Evolutionary conservation across 306 rosid species (phyloP).

Genomic region (Elaeagnus macrophylla): DNA sequence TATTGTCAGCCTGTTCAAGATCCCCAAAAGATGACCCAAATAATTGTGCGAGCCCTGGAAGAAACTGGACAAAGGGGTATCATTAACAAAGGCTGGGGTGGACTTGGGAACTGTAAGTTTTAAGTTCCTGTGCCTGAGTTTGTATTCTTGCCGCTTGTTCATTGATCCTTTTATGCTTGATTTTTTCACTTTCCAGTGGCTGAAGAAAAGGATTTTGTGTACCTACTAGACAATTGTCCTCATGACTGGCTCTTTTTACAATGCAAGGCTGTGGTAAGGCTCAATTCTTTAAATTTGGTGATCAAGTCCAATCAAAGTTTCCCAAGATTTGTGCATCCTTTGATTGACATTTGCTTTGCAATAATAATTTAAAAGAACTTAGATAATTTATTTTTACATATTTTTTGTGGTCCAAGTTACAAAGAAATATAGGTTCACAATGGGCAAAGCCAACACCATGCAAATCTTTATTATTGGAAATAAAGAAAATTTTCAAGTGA

Average conservation of each 20-base stretch:
- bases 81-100: constrained; percentile 99
- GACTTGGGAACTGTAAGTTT: constrained; percentile 83
- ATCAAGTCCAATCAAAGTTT: not conserved
- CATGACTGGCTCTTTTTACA: constrained; percentile 96
- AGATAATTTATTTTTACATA: too few species aligned
- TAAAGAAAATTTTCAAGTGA: too few species aligned
- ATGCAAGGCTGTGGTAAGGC: constrained; percentile 99
- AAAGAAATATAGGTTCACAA: too few species aligned
- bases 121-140: not conserved
- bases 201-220: constrained; percentile 71
- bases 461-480: too few species aligned
- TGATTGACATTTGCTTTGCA: not conserved
- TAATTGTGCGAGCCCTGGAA: constrained; percentile 82
- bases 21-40: constrained; percentile 86
- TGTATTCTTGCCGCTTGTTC: constrained; percentile 7
- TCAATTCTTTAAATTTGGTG: constrained; percentile 2
- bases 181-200: constrained; percentile 60
- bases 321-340: not conserved
- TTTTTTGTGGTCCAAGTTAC: too few species aligned
- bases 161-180: constrained; percentile 14
- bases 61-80: constrained; percentile 90
- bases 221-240: constrained; percentile 79
- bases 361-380: too few species aligned
- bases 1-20: constrained; percentile 83
- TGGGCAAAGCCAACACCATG: too few species aligned